phyloP scores from a whole-genome alignment of 2,329 filamentous ascomycete species.

The Cordyceps tenuipes region DNA sequence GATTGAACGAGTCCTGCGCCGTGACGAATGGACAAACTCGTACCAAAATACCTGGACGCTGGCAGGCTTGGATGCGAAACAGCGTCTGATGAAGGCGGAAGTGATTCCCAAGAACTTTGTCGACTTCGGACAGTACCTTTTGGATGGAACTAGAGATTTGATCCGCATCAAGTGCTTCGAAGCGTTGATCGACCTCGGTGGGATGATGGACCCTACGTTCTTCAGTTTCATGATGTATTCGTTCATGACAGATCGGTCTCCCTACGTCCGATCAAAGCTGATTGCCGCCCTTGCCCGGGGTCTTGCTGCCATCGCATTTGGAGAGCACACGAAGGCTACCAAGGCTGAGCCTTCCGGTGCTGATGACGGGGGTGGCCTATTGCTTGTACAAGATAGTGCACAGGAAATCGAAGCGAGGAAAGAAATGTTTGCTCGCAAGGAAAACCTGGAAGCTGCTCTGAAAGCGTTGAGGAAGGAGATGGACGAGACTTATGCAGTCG shows the following conservation, averaged over 20 bases:
- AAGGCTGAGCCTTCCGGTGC: conserved; percentile 29
- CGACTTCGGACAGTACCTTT: conserved; percentile 55
- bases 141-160: conserved; percentile 54
- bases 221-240: conserved; percentile 49
- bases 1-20: conserved; percentile 57
- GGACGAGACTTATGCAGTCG: conserved; percentile 31
- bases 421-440: conserved; percentile 56
- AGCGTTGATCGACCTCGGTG: conserved; percentile 54
- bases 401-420: conserved; percentile 49
- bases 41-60: conserved; percentile 61
- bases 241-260: conserved; percentile 54
- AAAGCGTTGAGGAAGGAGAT: conserved; percentile 35
- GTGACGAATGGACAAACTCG: conserved; percentile 61
- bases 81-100: conserved; percentile 54
- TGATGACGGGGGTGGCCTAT: conserved; percentile 29
- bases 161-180: conserved; percentile 61
- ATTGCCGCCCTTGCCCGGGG: conserved; percentile 52
- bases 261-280: conserved; percentile 52
- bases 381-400: conserved; percentile 35
- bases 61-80: conserved; percentile 53
- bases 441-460: conserved; percentile 51
- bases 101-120: conserved; percentile 46
- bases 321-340: conserved; percentile 43
- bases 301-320: conserved; percentile 55
- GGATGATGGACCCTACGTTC: conserved; percentile 46